Conservation (phyloP, 83 land plant genomes). For the Picea abies region DNA sequence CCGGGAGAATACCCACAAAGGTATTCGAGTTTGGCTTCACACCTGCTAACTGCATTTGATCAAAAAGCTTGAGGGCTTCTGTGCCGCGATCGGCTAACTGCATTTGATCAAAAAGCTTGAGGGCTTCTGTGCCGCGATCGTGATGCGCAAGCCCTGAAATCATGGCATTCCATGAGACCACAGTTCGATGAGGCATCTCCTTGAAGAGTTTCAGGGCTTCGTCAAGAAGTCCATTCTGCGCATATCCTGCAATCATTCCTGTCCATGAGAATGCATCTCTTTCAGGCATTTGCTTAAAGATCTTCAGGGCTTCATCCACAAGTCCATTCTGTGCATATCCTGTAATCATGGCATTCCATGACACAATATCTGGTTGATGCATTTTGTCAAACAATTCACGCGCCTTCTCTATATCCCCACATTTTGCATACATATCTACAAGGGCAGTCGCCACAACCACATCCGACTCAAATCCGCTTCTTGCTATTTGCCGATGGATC, state of each 20-base stretch:
- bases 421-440: slow-evolving; percentile 54
- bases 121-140: slow-evolving; percentile 21
- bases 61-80: not conserved
- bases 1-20: not conserved
- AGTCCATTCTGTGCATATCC: slow-evolving; percentile 31
- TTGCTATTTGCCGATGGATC: slow-evolving; percentile 21
- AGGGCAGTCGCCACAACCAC: slow-evolving; percentile 28
- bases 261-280: slow-evolving; percentile 53
- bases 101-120: slow-evolving; percentile 6
- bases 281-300: slow-evolving; percentile 25
- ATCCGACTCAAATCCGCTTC: not conserved
- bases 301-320: slow-evolving; percentile 22
- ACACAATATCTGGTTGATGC: slow-evolving; percentile 27
- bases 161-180: slow-evolving; percentile 36
- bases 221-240: slow-evolving; percentile 23
- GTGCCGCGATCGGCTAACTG: not conserved
- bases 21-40: not conserved
- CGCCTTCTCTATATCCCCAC: slow-evolving; percentile 30
- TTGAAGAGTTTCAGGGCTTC: slow-evolving; percentile 31
- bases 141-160: slow-evolving; percentile 26
- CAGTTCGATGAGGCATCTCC: slow-evolving; percentile 6
- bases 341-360: slow-evolving; percentile 50
- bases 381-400: slow-evolving; percentile 25
- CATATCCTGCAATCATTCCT: slow-evolving; percentile 41
- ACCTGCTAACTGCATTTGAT: not conserved